Evolutionary conservation across 2,329 filamentous ascomycete genomes (phyloP).

Genomic region (Talaromyces sp.): DNA sequence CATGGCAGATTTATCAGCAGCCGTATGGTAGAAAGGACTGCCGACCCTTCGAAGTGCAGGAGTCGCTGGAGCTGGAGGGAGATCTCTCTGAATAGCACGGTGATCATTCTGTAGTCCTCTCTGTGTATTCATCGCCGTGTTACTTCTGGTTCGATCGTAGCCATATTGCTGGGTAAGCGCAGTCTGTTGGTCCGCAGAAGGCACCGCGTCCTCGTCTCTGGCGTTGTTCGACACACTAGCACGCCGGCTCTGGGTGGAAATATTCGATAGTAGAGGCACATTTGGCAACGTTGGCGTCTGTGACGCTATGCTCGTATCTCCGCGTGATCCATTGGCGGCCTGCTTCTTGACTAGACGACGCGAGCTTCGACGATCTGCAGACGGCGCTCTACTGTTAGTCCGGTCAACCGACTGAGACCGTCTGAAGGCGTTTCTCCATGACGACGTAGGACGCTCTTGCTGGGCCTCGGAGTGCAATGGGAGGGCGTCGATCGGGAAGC

Average conservation of each 20-base stretch:
- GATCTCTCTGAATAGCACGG: conserved; percentile 4
- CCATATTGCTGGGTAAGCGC: conserved; percentile 1
- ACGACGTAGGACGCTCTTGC: conserved; percentile 20
- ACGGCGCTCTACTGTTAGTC: background rate
- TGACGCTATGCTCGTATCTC: conserved; percentile 31
- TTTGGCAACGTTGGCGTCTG: conserved; percentile 26
- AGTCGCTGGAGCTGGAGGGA: conserved; percentile 11
- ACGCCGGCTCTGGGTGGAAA: conserved; percentile 13
- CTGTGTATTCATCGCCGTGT: background rate
- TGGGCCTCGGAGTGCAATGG: conserved; percentile 9
- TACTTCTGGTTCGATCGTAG: conserved; percentile 19
- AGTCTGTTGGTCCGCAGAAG: background rate
- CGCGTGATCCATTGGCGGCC: conserved; percentile 27
- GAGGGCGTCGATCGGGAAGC: conserved; percentile 13
- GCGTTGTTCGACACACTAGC: conserved; percentile 7
- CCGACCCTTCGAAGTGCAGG: conserved; percentile 15
- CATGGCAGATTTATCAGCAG: conserved; percentile 4
- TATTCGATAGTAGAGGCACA: conserved; percentile 24
- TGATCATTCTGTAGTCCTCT: conserved; percentile 2
- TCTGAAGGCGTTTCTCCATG: conserved; percentile 23
- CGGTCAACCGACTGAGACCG: conserved; percentile 17
- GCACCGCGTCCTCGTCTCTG: background rate
- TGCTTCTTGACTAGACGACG: conserved; percentile 37
- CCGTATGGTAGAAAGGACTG: conserved; percentile 12
- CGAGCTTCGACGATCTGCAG: conserved; percentile 23